phyloP scores from a whole-genome alignment of 2,329 filamentous ascomycete genomes.

The Colletotrichum kahawae region DNA sequence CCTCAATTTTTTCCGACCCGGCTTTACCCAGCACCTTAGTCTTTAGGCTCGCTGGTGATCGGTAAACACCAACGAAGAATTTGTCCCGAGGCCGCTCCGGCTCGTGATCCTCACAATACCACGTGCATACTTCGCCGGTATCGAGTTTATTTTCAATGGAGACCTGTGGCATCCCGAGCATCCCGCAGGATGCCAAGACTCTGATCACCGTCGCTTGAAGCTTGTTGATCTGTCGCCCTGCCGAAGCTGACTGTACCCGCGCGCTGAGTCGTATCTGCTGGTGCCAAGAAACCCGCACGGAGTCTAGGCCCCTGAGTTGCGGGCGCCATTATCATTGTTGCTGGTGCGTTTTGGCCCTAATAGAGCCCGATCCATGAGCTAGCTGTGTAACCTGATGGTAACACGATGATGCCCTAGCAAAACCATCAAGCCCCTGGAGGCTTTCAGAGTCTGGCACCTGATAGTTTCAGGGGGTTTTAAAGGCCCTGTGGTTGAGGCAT shows the following conservation, averaged over 20 bases:
- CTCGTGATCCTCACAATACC: not conserved
- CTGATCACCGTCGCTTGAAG: not conserved
- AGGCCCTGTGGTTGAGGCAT: rapidly evolving
- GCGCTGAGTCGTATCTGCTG: not conserved
- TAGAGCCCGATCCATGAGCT: rapidly evolving
- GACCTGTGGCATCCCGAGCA: not conserved
- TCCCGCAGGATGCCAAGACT: not conserved
- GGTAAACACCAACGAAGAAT: not conserved
- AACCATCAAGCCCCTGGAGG: not conserved
- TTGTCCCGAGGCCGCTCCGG: not conserved
- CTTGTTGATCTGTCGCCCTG: not conserved
- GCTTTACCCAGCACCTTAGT: not conserved
- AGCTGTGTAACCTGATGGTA: not conserved
- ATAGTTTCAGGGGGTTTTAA: not conserved
- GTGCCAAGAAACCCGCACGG: not conserved
- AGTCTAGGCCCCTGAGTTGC: not conserved
- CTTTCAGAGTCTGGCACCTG: too few species aligned
- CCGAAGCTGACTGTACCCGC: not conserved
- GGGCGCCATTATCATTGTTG: not conserved
- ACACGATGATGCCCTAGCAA: not conserved
- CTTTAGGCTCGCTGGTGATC: not conserved
- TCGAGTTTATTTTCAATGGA: not conserved
- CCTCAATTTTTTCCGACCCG: not conserved
- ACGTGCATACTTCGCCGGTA: not conserved
- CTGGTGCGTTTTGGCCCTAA: not conserved